A percentile compares a stretch with the other conserved stretches of the same genome.
Conservation (phyloP, 2,329 filamentous ascomycete genomes). For the Cladosporium velox region DNA sequence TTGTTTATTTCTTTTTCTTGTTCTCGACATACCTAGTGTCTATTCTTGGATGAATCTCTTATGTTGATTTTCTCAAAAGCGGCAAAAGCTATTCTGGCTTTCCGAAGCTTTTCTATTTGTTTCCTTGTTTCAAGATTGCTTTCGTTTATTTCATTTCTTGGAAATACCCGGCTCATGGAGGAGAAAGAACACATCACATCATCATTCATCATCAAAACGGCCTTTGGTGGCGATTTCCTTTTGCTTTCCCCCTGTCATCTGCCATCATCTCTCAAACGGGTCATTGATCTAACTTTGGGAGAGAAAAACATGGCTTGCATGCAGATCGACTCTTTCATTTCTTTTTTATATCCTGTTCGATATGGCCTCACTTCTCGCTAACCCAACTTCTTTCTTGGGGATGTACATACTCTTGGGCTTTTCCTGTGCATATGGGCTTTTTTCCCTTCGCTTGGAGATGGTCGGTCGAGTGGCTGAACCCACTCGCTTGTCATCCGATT, state of each 20-base stretch:
- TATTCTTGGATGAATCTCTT: not conserved
- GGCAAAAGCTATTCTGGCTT: not conserved
- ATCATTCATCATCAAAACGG: not conserved
- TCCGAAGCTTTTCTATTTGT: not conserved
- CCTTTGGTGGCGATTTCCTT: not conserved
- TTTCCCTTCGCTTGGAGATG: not conserved
- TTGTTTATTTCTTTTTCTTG: not conserved
- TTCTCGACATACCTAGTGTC: not conserved
- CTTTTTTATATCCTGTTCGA: not conserved
- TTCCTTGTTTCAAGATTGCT: not conserved
- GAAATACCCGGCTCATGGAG: conserved; percentile 6
- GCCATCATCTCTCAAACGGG: not conserved
- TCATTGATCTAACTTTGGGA: not conserved
- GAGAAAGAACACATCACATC: not conserved
- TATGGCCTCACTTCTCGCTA: not conserved
- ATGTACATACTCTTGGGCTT: not conserved
- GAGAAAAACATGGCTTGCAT: not conserved
- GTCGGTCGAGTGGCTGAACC: not conserved
- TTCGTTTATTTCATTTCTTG: not conserved
- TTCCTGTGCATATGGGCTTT: not conserved
- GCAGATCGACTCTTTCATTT: not conserved
- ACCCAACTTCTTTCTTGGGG: not conserved
- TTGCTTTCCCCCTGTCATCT: not conserved
- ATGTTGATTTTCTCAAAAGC: not conserved
- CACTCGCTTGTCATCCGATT: not conserved